These are phyloP conservation scores for Taphrina communis DNA, from an alignment of 1,139 yeast genomes.

Conservation along the genomic window DNA sequence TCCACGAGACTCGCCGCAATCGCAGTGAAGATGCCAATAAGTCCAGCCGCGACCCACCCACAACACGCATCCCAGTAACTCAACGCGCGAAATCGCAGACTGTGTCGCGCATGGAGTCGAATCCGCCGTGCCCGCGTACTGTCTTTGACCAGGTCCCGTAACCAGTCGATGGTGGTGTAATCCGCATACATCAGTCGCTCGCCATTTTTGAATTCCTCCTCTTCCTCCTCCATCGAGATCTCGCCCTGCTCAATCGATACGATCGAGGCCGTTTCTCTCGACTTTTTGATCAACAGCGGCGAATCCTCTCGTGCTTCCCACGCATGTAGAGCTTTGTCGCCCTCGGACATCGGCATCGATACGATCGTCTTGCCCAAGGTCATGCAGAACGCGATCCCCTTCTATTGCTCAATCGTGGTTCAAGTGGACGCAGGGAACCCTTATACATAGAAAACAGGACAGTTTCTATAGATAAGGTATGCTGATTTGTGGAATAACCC, in stretches of 20 bases:
- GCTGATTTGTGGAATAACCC: background rate
- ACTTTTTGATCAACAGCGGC: slow-evolving; percentile 16
- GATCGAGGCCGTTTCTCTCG: background rate
- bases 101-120: slow-evolving; percentile 52
- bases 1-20: slow-evolving; percentile 62
- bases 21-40: slow-evolving; percentile 57
- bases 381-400: background rate
- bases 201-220: slow-evolving; percentile 22
- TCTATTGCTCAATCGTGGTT: too few relatives aligned
- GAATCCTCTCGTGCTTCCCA: slow-evolving; percentile 13
- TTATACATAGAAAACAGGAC: too few relatives aligned
- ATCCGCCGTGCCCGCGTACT: slow-evolving; percentile 55
- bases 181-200: slow-evolving; percentile 59
- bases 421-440: too few relatives aligned
- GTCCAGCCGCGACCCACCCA: slow-evolving; percentile 18
- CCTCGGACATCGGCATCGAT: background rate
- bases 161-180: slow-evolving; percentile 75
- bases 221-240: background rate
- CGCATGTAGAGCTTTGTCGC: background rate
- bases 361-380: background rate
- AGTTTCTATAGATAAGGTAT: slow-evolving; percentile 5
- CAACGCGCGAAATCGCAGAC: slow-evolving; percentile 61
- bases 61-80: slow-evolving; percentile 10
- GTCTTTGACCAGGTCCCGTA: slow-evolving; percentile 59
- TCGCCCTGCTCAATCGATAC: slow-evolving; percentile 21